These are phyloP conservation scores for Oryza coarctata DNA, from an alignment of 176 grass and related monocot species.

Conservation along the genomic window DNA sequence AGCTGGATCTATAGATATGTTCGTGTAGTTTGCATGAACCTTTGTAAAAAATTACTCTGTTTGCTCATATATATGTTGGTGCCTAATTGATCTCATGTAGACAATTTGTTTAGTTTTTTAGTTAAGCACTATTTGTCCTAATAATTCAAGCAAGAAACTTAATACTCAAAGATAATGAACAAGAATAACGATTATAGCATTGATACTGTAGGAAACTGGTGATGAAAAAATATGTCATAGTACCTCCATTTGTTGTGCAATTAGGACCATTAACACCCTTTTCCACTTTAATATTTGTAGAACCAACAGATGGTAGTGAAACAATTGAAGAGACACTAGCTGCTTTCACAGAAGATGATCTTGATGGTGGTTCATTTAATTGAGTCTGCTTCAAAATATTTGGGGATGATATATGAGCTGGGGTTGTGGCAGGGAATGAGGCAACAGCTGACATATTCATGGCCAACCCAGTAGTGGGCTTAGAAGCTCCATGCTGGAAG, in stretches of 20 bases:
- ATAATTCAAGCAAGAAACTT: background rate
- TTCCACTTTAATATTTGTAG: constrained; percentile 34
- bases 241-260: constrained; percentile 46
- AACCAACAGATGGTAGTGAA: constrained; percentile 33
- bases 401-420: constrained; percentile 21
- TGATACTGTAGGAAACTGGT: background rate
- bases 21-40: no score
- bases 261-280: constrained; percentile 34
- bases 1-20: no score
- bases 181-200: background rate
- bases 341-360: constrained; percentile 26
- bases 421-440: constrained; percentile 6
- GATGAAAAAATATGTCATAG: constrained; percentile 15
- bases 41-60: no score
- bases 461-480: constrained; percentile 12
- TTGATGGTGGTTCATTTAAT: constrained; percentile 41
- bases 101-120: no score
- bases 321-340: constrained; percentile 20
- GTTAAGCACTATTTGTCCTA: background rate
- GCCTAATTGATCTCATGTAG: no score
- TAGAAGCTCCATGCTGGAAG: constrained; percentile 40
- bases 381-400: constrained; percentile 34
- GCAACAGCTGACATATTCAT: constrained; percentile 17
- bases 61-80: no score
- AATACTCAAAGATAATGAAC: background rate